Conservation (phyloP, 345 rosid genomes). For the Bretschneidera sinensis region DNA sequence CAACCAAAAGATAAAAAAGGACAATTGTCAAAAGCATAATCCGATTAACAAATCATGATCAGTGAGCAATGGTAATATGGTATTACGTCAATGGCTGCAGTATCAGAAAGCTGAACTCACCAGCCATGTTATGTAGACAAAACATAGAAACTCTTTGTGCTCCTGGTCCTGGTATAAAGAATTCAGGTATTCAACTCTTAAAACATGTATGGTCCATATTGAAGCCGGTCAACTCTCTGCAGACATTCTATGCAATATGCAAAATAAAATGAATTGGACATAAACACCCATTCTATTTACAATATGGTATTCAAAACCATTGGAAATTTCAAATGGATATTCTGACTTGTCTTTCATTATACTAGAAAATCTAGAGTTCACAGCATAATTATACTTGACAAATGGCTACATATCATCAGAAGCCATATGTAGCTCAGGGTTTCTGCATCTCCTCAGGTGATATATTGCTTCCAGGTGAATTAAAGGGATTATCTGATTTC, state of each 20-base stretch:
- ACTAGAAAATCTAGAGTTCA: slow-evolving; percentile 7
- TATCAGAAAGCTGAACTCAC: too few relatives aligned
- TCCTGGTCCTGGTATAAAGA: too few relatives aligned
- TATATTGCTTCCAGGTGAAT: slow-evolving; percentile 27
- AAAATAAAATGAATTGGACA: not conserved
- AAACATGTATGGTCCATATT: too few relatives aligned
- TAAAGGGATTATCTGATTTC: slow-evolving; percentile 20
- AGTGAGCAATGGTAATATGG: too few relatives aligned
- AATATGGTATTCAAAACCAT: not conserved
- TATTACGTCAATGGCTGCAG: not conserved
- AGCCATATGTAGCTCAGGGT: slow-evolving; percentile 25
- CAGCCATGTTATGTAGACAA: too few relatives aligned
- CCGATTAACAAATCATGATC: too few relatives aligned
- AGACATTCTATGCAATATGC: too few relatives aligned
- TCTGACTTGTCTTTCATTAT: not conserved
- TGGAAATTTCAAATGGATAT: slow-evolving; percentile 8
- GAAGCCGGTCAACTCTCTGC: too few relatives aligned
- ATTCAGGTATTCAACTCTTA: too few relatives aligned
- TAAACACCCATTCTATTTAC: not conserved
- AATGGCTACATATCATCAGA: not conserved
- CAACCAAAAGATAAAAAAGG: too few relatives aligned
- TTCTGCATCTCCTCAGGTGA: slow-evolving; percentile 54
- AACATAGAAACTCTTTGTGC: too few relatives aligned
- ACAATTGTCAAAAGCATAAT: too few relatives aligned
- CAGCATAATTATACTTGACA: not conserved